A percentile compares a stretch with the other conserved stretches of the same genome.
Evolutionary conservation across 2,329 filamentous ascomycete genomes (phyloP).

Genomic region (Mycosphaerella sp.): DNA sequence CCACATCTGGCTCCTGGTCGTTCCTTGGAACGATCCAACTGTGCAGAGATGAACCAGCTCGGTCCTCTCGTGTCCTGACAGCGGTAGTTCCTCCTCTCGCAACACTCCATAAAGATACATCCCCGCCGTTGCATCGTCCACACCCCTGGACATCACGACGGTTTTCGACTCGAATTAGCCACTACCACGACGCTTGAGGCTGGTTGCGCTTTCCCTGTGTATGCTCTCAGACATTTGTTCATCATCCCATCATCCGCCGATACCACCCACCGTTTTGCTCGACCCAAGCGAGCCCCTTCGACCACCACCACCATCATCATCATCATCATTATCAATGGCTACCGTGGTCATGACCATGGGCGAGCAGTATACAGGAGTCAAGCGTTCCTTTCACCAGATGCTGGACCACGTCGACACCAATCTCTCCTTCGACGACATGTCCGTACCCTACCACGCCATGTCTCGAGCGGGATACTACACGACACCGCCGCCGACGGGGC

Average conservation of each 20-base stretch:
- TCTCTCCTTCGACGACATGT: conserved; percentile 15
- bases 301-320: conserved; percentile 7
- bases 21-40: conserved; percentile 3
- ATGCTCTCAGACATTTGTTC: conserved; percentile 7
- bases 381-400: conserved; percentile 20
- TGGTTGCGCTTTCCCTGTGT: conserved; percentile 7
- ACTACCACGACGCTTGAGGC: conserved; percentile 13
- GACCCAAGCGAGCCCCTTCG: too few relatives aligned
- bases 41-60: background rate
- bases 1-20: conserved; percentile 1
- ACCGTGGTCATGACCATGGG: conserved; percentile 4
- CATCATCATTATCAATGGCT: conserved; percentile 7
- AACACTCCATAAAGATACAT: conserved; percentile 18
- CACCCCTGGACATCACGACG: conserved; percentile 8
- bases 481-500: conserved; percentile 12
- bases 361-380: conserved; percentile 13
- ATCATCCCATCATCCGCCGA: too few relatives aligned
- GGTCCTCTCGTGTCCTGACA: background rate
- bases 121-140: conserved; percentile 13
- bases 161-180: conserved; percentile 16
- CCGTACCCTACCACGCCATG: conserved; percentile 20
- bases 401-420: conserved; percentile 15
- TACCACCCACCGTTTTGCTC: too few relatives aligned
- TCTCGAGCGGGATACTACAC: conserved; percentile 17
- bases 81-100: conserved; percentile 8